Evolutionary conservation across 495 filamentous ascomycete species (phyloP), one percentile per base, ranked within the genome.

Genomic region (Penicillium parvum): DNA sequence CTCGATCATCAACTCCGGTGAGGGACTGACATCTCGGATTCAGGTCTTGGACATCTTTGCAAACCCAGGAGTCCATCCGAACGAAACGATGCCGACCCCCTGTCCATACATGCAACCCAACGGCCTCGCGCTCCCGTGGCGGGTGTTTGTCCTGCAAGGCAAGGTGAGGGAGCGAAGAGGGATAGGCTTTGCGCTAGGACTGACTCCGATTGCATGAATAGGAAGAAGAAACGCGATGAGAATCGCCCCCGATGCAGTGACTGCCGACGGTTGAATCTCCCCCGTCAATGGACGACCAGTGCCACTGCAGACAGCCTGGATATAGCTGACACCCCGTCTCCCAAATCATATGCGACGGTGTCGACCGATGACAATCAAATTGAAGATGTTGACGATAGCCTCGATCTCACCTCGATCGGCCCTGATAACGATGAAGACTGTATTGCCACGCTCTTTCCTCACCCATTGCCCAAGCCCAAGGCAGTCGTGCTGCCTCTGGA

Each of bases 181-280:
- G 15, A 29, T 40, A 6, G 5, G 18, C 14, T 8, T 14, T 4
- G 14, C 12, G 12, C 15, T 25, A 19, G 20, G 21, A 10, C 27
- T 32, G 25, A 34, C 15, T 34, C 5, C 11, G 33, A 37, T 21
- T 8, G 10, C 8, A 12, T 26, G 5, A 2, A 26, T 9, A 59
- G 56, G 36, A 62, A 62, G 43, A 62, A 62, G 42, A 59, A 57
- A 19, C 60, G 59, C 20, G 59, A 62, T 16, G 59, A 62, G 36
- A 39, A 32, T 12, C 43, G 35, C 15, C 59, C 59, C 2, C 47
- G 47, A 29, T 62, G 59, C 22, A 55, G 49, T 10, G 59, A 62
- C 23, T 62, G 59, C 28, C 56, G 50, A 4, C 59, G 59, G 1
- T 39, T 62, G 18, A 62, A 57, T 48, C 21, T 57, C 2, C 40